These are phyloP conservation scores for Excoecaria agallocha DNA, from an alignment of 345 rosid genomes.

Conservation along the genomic window DNA sequence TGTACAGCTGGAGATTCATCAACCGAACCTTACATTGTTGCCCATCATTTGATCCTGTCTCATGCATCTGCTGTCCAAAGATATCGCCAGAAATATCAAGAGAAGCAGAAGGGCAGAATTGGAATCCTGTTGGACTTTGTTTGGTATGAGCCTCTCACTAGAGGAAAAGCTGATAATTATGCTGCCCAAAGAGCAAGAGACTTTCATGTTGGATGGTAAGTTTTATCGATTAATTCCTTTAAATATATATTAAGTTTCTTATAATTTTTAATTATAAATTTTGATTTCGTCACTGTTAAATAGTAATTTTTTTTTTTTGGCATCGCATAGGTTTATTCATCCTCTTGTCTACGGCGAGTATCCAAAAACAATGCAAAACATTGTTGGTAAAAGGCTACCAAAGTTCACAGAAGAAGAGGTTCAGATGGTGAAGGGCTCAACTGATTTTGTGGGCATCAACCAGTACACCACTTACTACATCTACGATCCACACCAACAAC, in stretches of 20 bases:
- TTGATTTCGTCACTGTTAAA: too few species aligned
- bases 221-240: not conserved
- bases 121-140: conserved; percentile 87
- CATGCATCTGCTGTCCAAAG: conserved; percentile 78
- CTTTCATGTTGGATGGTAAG: conserved; percentile 95
- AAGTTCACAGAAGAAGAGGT: conserved; percentile 72
- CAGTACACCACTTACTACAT: conserved; percentile 85
- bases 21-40: conserved; percentile 82
- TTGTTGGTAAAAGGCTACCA: conserved; percentile 76
- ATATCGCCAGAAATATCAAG: conserved; percentile 77
- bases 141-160: conserved; percentile 94
- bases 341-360: conserved; percentile 90
- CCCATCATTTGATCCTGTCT: conserved; percentile 78
- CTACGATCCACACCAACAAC: conserved; percentile 47
- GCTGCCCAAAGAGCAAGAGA: conserved; percentile 98
- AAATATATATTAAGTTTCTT: not conserved
- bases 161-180: conserved; percentile 70
- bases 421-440: conserved; percentile 84
- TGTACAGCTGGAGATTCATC: conserved; percentile 79
- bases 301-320: not conserved
- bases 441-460: conserved; percentile 87
- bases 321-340: conserved; percentile 67
- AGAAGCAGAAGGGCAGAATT: conserved; percentile 77
- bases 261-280: too few species aligned
- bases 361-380: conserved; percentile 79